Conservation (phyloP, 805 yeast genomes). For the Yarrowia bubula region DNA sequence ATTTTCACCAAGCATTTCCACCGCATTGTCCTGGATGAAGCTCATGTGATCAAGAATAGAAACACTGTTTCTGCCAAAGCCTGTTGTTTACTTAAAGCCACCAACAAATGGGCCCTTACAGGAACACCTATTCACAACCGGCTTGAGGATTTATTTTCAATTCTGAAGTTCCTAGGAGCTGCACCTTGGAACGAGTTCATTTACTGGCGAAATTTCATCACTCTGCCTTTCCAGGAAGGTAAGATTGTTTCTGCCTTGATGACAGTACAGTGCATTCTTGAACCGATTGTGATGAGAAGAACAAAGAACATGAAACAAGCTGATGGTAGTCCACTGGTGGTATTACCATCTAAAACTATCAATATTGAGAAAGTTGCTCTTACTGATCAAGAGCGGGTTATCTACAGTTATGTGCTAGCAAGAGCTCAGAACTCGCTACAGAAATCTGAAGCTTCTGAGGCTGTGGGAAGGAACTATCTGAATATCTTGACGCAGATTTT, state of each 20-base stretch:
- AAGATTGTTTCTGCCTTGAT: constrained; percentile 70
- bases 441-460: constrained; percentile 30
- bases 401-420: constrained; percentile 67
- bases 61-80: constrained; percentile 77
- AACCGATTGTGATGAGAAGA: constrained; percentile 78
- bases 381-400: constrained; percentile 58
- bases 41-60: constrained; percentile 81
- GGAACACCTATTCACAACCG: constrained; percentile 92
- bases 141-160: constrained; percentile 79
- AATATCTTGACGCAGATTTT: constrained; percentile 79
- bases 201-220: constrained; percentile 84
- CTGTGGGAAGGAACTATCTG: constrained; percentile 60
- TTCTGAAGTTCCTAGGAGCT: constrained; percentile 69
- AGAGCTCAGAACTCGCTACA: constrained; percentile 54
- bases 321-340: constrained; percentile 72
- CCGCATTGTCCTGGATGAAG: constrained; percentile 82
- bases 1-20: constrained; percentile 70
- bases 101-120: constrained; percentile 78
- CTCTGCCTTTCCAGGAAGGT: constrained; percentile 76
- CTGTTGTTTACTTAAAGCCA: constrained; percentile 60
- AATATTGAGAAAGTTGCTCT: constrained; percentile 65
- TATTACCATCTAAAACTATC: constrained; percentile 73
- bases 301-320: constrained; percentile 79
- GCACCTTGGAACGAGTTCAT: constrained; percentile 88
- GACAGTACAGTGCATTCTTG: constrained; percentile 79